Evolutionary conservation across 2,329 filamentous ascomycete species (phyloP), one percentile per base, ranked within the genome.

Genomic region (Lasiodiplodia gonubiensis): DNA sequence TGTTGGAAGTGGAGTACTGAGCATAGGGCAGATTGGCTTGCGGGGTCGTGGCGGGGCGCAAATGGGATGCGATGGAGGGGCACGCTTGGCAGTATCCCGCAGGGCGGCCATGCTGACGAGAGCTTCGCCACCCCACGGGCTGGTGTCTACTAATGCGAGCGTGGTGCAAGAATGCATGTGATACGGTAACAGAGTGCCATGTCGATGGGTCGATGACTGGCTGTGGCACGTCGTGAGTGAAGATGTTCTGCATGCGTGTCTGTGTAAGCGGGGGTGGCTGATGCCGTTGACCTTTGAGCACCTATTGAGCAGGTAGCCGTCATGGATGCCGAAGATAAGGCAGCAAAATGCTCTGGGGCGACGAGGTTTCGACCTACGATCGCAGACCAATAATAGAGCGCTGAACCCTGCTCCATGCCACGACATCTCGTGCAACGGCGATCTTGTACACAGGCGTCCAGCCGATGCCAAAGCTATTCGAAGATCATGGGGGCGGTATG

Each of bases 101-200:
- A 21, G n/a, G 42, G 42, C 42, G 35, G 21, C 33, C 37, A 39
- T 18, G 54, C 35, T 59, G 54, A 59, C 54, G 54, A 59, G 54
- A 59, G 54, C 42, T 10, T 46, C 21, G 42, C 42, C 42, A 46
- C 42, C 7, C 42, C 42, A 21, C 42, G n/a, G 42, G 42, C 18
- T 46, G 42, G 7, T 46, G 42, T 46, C 42, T 46, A 46, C 18
- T 46, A 46, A 21, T 46, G 42, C 42, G n/a, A 21, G 42, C 7
- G 18, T 46, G n/a, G n/a, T 46, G 18, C 42, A 46, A 46, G n/a
- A 21, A 18, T 46, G 23, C 54, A 25, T 59, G 54, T 59, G 35
- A 42, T 21, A 55, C 53, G 2, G 54, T 42, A 59, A 59, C 54
- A 59, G 33, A 42, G 37, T 37, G 54, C 21, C 35, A 10, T 39